phyloP scores from a whole-genome alignment of 2,329 filamentous ascomycete species.

The Emergomyces pasteurianus region DNA sequence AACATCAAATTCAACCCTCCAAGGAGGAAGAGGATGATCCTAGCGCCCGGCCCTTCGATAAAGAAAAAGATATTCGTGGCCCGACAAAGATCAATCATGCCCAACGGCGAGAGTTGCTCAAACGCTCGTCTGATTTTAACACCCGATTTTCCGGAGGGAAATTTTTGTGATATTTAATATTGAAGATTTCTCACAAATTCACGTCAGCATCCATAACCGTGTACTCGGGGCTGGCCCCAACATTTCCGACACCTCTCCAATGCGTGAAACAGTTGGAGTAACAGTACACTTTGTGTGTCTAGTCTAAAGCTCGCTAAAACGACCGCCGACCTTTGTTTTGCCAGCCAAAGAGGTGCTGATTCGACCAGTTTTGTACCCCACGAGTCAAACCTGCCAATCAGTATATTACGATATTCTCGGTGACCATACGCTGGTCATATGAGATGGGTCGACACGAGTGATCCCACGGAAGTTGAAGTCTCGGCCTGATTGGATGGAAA shows the following conservation, averaged over 20 bases:
- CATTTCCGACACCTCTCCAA: not conserved
- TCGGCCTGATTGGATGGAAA: not conserved
- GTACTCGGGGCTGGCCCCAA: not conserved
- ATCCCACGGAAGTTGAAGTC: no score
- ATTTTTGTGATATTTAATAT: conserved; percentile 30
- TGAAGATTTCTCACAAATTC: not conserved
- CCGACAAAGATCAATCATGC: conserved; percentile 58
- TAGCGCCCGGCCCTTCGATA: conserved; percentile 76
- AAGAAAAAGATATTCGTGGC: conserved; percentile 84
- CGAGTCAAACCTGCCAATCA: not conserved
- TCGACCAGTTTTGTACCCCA: not conserved
- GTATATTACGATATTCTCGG: not conserved
- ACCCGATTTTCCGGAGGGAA: conserved; percentile 66
- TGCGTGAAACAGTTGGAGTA: not conserved
- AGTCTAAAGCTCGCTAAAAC: not conserved
- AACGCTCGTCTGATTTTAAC: conserved; percentile 68
- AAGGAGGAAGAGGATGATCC: conserved; percentile 78
- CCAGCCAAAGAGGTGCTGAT: no score
- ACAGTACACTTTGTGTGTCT: not conserved
- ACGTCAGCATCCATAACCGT: not conserved
- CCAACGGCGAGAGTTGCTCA: conserved; percentile 67
- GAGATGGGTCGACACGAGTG: not conserved
- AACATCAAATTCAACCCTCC: conserved; percentile 22
- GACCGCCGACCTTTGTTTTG: not conserved
- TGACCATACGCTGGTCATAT: not conserved